Percentiles rank a stretch among this genome's conserved stretches.
Evolutionary conservation across 1,284 basidiomycete species (phyloP).

Genomic region (Meira nashicola): DNA sequence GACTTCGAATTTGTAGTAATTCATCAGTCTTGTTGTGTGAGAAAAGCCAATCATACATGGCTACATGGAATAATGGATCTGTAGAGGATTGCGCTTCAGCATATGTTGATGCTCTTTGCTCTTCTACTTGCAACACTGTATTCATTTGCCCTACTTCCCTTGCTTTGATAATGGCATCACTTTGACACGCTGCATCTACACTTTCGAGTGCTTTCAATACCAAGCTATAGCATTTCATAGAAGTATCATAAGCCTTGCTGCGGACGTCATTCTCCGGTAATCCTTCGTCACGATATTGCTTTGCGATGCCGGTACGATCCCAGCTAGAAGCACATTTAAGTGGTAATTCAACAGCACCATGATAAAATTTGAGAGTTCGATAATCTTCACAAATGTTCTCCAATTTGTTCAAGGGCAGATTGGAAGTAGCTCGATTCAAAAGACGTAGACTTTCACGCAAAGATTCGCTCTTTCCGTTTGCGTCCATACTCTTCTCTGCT

Average conservation of each 20-base stretch:
- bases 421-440: constrained; percentile 79
- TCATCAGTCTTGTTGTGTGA: constrained; percentile 74
- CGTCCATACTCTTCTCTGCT: constrained; percentile 65
- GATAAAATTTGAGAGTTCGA: constrained; percentile 72
- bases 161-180: neutral
- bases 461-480: constrained; percentile 50
- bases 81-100: constrained; percentile 67
- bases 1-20: constrained; percentile 64
- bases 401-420: constrained; percentile 77
- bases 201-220: constrained; percentile 66
- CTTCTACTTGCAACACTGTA: constrained; percentile 37
- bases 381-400: constrained; percentile 81
- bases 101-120: constrained; percentile 32
- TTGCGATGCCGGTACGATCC: constrained; percentile 65
- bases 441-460: constrained; percentile 56
- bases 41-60: constrained; percentile 90
- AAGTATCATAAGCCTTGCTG: constrained; percentile 58
- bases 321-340: constrained; percentile 74
- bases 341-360: constrained; percentile 81
- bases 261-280: constrained; percentile 65
- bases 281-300: constrained; percentile 57
- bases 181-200: constrained; percentile 63
- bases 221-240: constrained; percentile 64
- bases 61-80: constrained; percentile 90
- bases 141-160: constrained; percentile 5